Evolutionary conservation across 129 eudicot species (phyloP), one percentile per base, ranked within the genome.

Genomic region (Artemisia tridentata): DNA sequence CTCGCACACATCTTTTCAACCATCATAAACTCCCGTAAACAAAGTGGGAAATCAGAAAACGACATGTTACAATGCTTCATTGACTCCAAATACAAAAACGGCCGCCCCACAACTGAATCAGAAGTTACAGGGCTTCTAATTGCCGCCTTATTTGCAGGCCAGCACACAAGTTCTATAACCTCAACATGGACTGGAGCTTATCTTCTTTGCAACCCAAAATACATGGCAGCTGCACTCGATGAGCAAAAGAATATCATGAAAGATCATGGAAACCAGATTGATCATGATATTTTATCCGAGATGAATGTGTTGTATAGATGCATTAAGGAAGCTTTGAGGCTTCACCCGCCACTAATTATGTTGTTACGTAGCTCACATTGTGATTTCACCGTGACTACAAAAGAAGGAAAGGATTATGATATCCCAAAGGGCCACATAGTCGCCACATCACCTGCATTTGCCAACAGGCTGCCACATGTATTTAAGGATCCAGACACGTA

Each of bases 151-250:
- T 92, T 92, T 63, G 98, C 95, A 0, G 98, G 98, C 20, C 98
- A 92, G 75, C 98, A 89, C 76, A 92, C 98, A 18, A 92, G 98
- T 63, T 89, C 98, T 34, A 92, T 89, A 75, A 92, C 98, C 38
- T 92, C 98, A n/a, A 85, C 88, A 0, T 92, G 98, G 96, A 81
- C 98, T 0, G 98, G 98, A 13, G 96, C 98, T 0, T 92, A 92
- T 78, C 98, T 92, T 55, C 85, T 92, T 23, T 72, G 80, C 77
- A 79, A 89, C 86, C 85, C 73, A 47, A 78, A 80, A 61, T 84
- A 85, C 90, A 68, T 89, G 82, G 74, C 88, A 0, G 83, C 83
- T 3, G 98, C 85, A 19, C 27, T 79, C 47, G 87, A 85, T 17
- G 98, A 92, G 75, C 98, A 92, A 81, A 82, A 77, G 69, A 70